These are phyloP conservation scores for Plasmopara halstedii DNA, from an alignment of 352 stramenopile species.

Conservation along the genomic window DNA sequence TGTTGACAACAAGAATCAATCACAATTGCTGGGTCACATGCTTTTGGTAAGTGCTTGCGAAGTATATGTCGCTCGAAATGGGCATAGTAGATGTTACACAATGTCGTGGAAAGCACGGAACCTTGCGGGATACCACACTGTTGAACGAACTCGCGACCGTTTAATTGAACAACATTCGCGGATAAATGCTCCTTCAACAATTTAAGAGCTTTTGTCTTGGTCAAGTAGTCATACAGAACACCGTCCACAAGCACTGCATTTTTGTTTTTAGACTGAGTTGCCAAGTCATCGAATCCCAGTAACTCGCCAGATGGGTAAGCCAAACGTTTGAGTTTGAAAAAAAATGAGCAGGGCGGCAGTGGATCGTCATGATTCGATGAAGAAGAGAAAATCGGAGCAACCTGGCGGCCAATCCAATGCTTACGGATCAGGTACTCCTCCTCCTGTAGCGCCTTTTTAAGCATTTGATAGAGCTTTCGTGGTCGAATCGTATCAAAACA, in stretches of 20 bases:
- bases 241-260: conserved; percentile 61
- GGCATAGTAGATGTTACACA: conserved; percentile 80
- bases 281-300: conserved; percentile 41
- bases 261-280: conserved; percentile 27
- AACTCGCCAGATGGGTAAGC: conserved; percentile 50
- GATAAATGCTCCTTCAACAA: conserved; percentile 64
- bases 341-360: conserved; percentile 13
- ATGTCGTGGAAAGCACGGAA: conserved; percentile 70
- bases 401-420: conserved; percentile 59
- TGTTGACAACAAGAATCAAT: conserved; percentile 29
- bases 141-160: conserved; percentile 46
- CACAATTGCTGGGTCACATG: conserved; percentile 6
- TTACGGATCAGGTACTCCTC: conserved; percentile 72
- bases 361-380: background rate
- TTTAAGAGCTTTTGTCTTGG: conserved; percentile 33
- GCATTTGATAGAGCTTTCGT: conserved; percentile 48
- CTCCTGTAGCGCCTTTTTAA: conserved; percentile 57
- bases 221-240: conserved; percentile 72
- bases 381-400: conserved; percentile 13
- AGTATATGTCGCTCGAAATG: conserved; percentile 64
- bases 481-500: conserved; percentile 79
- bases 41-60: conserved; percentile 28
- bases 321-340: conserved; percentile 56
- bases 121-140: conserved; percentile 67
- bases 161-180: conserved; percentile 44